phyloP scores from a whole-genome alignment of 306 rosid species.

The Echinosophora koreensis region DNA sequence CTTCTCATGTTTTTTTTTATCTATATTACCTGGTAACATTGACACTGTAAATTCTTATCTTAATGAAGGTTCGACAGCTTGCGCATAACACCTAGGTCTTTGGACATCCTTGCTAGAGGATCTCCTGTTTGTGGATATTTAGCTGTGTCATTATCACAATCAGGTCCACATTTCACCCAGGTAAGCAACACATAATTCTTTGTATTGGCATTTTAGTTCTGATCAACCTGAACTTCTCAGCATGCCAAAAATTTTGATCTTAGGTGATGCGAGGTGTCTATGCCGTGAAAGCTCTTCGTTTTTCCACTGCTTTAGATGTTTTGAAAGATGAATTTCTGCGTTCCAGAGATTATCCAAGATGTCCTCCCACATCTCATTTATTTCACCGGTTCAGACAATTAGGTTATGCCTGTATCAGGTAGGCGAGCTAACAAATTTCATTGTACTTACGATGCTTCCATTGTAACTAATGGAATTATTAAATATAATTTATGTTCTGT shows the following conservation, averaged over 20 bases:
- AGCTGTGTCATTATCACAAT: constrained; percentile 94
- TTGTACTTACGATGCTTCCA: constrained; percentile 37
- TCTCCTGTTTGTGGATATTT: constrained; percentile 98
- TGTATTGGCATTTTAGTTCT: constrained; percentile 35
- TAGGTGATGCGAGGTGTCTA: constrained; percentile 97
- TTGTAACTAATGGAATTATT: constrained; percentile 33
- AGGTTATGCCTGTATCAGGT: constrained; percentile 97
- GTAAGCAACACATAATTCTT: constrained; percentile 55
- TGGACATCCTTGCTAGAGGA: constrained; percentile 92
- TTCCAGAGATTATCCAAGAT: constrained; percentile 96
- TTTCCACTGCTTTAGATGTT: constrained; percentile 86
- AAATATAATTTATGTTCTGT: background rate
- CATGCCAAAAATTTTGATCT: constrained; percentile 47
- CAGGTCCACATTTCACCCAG: constrained; percentile 97
- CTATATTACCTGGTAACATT: constrained; percentile 35
- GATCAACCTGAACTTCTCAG: constrained; percentile 49
- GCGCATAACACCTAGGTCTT: constrained; percentile 96
- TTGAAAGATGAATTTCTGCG: constrained; percentile 91
- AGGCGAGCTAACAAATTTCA: constrained; percentile 47
- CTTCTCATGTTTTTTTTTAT: constrained; percentile 17
- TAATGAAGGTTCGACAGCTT: constrained; percentile 92
- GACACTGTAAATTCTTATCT: constrained; percentile 46
- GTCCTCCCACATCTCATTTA: constrained; percentile 96
- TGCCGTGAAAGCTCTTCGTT: constrained; percentile 94
- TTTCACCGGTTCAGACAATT: constrained; percentile 91